phyloP scores from a whole-genome alignment of 73 alveolate species.

The Stentor roeselii region DNA sequence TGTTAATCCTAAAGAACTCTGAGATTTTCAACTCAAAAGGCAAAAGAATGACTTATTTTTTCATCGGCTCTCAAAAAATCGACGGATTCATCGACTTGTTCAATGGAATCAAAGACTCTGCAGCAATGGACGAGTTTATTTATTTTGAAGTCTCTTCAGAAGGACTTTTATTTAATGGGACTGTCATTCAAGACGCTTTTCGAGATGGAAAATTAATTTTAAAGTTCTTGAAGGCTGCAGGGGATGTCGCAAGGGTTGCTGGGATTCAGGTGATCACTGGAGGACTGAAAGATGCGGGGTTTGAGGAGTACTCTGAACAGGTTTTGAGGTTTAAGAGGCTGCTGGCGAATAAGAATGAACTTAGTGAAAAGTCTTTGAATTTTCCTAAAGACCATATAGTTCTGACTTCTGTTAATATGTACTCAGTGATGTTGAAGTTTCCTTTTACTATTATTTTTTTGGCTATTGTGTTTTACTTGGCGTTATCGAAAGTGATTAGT shows the following conservation, averaged over 20 bases:
- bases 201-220: background rate
- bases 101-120: background rate
- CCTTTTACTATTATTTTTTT: background rate
- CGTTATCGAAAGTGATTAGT: background rate
- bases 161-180: background rate
- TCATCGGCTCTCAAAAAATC: background rate
- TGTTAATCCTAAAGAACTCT: background rate
- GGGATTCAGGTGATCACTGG: background rate
- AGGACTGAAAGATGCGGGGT: background rate
- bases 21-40: background rate
- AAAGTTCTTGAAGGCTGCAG: background rate
- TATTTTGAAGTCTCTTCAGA: background rate
- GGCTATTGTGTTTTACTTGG: background rate
- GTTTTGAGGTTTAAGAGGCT: background rate
- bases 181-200: background rate
- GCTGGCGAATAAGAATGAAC: background rate
- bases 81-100: background rate
- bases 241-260: background rate
- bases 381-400: background rate
- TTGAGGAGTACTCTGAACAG: background rate
- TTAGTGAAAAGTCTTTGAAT: background rate
- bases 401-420: background rate
- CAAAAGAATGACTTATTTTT: background rate
- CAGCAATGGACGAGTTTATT: conserved; percentile 10
- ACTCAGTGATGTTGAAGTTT: background rate